Percentiles rank a stretch among this genome's conserved stretches.
These are phyloP conservation scores for Esteya vermicola DNA, from an alignment of 2,329 filamentous ascomycete genomes.

Conservation along the genomic window DNA sequence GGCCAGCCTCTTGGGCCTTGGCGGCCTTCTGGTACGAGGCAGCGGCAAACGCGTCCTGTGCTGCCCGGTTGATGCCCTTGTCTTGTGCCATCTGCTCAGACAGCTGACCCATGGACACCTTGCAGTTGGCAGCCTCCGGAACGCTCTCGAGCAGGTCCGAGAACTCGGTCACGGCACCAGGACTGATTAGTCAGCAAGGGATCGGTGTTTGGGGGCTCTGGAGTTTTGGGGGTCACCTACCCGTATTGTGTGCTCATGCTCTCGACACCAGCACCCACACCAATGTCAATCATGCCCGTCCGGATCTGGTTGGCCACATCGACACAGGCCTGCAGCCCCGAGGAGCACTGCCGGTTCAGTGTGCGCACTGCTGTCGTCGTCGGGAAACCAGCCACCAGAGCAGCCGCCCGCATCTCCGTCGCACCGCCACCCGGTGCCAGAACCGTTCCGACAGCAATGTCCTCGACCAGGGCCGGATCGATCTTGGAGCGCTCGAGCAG, in stretches of 20 bases:
- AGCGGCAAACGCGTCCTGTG: constrained; percentile 92
- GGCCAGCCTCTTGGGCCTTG: constrained; percentile 72
- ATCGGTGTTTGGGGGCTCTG: too few species aligned
- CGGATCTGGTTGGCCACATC: constrained; percentile 91
- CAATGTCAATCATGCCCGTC: constrained; percentile 85
- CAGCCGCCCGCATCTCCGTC: constrained; percentile 90
- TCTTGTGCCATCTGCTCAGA: constrained; percentile 93
- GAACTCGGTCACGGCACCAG: constrained; percentile 81
- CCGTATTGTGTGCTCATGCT: constrained; percentile 92
- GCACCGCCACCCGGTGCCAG: constrained; percentile 87
- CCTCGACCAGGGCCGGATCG: constrained; percentile 77
- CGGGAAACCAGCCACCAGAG: constrained; percentile 81
- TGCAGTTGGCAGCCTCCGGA: constrained; percentile 82
- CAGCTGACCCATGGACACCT: constrained; percentile 88
- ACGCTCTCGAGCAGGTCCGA: constrained; percentile 73
- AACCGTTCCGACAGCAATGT: constrained; percentile 83
- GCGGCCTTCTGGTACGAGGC: constrained; percentile 79
- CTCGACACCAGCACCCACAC: constrained; percentile 89
- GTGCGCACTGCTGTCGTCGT: constrained; percentile 71
- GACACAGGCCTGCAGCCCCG: constrained; percentile 79
- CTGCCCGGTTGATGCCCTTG: constrained; percentile 52
- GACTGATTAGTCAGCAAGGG: too few species aligned
- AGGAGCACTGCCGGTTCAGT: constrained; percentile 89
- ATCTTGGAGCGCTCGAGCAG: constrained; percentile 77
- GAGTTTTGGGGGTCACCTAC: too few species aligned